These are phyloP conservation scores for Cladosporium sp. DNA, from an alignment of 2,329 filamentous ascomycete species.

Conservation along the genomic window DNA sequence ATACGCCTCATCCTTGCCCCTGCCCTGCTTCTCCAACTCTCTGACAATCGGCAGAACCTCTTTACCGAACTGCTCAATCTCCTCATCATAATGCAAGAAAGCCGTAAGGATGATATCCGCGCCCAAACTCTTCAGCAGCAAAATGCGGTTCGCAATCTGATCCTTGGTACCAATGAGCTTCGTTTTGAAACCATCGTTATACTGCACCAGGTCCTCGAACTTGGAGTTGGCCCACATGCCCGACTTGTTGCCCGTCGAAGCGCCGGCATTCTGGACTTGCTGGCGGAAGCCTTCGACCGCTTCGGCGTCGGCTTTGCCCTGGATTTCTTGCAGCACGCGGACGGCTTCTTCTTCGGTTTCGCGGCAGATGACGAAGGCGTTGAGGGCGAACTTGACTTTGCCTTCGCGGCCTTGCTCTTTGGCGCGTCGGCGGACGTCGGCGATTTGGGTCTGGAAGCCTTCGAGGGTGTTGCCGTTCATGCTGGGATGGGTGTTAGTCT, in stretches of 20 bases:
- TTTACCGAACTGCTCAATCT: constrained; percentile 47
- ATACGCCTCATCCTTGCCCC: constrained; percentile 44
- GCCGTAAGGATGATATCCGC: constrained; percentile 44
- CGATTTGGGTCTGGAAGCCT: constrained; percentile 49
- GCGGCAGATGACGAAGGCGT: constrained; percentile 48
- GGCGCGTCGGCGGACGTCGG: constrained; percentile 46
- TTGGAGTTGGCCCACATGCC: constrained; percentile 53
- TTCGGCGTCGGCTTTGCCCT: constrained; percentile 50
- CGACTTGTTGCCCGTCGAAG: constrained; percentile 43
- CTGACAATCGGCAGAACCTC: constrained; percentile 47
- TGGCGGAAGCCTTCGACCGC: constrained; percentile 49
- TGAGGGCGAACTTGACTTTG: constrained; percentile 48
- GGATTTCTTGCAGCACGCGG: constrained; percentile 47
- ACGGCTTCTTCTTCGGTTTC: constrained; percentile 50
- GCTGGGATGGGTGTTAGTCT: constrained; percentile 9
- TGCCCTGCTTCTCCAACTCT: constrained; percentile 44
- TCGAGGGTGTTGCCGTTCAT: constrained; percentile 56
- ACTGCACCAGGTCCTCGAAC: constrained; percentile 52
- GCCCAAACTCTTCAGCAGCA: constrained; percentile 45
- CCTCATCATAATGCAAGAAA: constrained; percentile 51
- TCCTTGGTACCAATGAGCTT: constrained; percentile 51
- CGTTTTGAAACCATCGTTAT: constrained; percentile 55
- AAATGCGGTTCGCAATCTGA: constrained; percentile 48
- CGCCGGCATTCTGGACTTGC: constrained; percentile 49
- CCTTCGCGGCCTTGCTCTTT: constrained; percentile 41